Base-by-base conservation (phyloP, 148 eudicot genomes). In the Polygonum aviculare region DNA sequence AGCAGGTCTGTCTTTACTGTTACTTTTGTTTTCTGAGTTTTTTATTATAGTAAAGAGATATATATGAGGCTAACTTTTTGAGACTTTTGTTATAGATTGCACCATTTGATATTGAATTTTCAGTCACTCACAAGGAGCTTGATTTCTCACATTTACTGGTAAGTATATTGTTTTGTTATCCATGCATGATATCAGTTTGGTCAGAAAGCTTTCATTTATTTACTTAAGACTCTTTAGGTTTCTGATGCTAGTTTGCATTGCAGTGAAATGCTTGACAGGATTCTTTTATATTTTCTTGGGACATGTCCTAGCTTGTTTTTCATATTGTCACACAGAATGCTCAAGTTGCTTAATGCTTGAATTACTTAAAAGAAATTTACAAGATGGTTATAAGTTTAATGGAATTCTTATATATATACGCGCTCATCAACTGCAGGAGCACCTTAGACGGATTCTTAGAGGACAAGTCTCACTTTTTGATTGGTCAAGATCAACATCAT, bases 111-210 rank as follows among this genome's bases (percentile, higher is more conserved):
- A 95, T 95, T 22, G 99, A 95, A 88, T 95, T 92, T 81, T 89
- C 97, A 79, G 97, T 88, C 60, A 95, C 99, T 19, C 93, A 92
- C 73, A 95, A 95, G 85, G 99, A 95, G 88, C 96, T 95, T 41
- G 99, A 95, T 85, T 95, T 95, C 88, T 92, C 97, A 36, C 99
- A 92, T 87, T 87, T 92, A 81, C 89, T 92, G 99, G 99, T 95
- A 65, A 86, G 90, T 88, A 77, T 55, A 39, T 75, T 38, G 31
- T 45, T 21, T 51, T 69, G 44, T 55, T 69, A 45, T 76, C 26
- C 7, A 35, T 44, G 14, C 41, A 72, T 45, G 45, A 44, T 22
- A 11, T 26, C 39, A 67, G 31, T 7, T 67, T 67, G 72, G 19
- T 38, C 16, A 15, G 45, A 11, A 67, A 63, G 7, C 8, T 31